Evolutionary conservation across 805 yeast species (phyloP).

Genomic region (Ogataea ramenticola): DNA sequence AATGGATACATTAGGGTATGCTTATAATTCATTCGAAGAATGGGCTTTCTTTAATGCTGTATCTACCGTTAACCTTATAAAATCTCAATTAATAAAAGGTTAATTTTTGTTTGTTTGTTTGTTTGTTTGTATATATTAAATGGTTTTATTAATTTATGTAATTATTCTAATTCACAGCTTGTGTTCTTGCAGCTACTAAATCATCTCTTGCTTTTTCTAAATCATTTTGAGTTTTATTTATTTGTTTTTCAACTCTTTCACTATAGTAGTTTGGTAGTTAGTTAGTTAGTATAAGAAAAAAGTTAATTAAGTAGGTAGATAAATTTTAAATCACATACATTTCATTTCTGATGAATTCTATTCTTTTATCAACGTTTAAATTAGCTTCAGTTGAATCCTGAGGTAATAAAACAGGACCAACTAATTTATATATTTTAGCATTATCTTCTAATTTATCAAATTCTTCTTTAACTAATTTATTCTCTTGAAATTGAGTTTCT

Average conservation of each 20-base stretch:
- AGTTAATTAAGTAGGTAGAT: no score
- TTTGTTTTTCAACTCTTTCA: constrained; percentile 63
- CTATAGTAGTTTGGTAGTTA: no score
- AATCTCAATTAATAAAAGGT: constrained; percentile 63
- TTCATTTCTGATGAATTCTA: constrained; percentile 80
- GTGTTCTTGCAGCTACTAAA: constrained; percentile 13
- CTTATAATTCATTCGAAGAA: constrained; percentile 62
- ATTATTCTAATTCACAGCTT: no score
- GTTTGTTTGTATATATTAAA: no score
- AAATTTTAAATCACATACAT: constrained; percentile 37
- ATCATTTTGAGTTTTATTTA: constrained; percentile 45
- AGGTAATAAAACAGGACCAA: constrained; percentile 89
- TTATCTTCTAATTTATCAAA: constrained; percentile 52
- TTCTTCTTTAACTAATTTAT: constrained; percentile 80
- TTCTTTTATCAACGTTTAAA: constrained; percentile 76
- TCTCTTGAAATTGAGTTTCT: constrained; percentile 93
- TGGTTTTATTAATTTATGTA: background rate
- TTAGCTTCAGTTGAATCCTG: constrained; percentile 82
- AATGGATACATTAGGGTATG: constrained; percentile 47
- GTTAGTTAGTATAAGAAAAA: background rate
- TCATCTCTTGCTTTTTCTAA: constrained; percentile 56
- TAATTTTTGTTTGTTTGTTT: constrained; percentile 19
- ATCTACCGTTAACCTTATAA: constrained; percentile 57
- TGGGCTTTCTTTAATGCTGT: constrained; percentile 68
- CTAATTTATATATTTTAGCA: constrained; percentile 76